Evolutionary conservation across 495 filamentous ascomycete genomes (phyloP).

Genomic region (Oidiodendron maius): DNA sequence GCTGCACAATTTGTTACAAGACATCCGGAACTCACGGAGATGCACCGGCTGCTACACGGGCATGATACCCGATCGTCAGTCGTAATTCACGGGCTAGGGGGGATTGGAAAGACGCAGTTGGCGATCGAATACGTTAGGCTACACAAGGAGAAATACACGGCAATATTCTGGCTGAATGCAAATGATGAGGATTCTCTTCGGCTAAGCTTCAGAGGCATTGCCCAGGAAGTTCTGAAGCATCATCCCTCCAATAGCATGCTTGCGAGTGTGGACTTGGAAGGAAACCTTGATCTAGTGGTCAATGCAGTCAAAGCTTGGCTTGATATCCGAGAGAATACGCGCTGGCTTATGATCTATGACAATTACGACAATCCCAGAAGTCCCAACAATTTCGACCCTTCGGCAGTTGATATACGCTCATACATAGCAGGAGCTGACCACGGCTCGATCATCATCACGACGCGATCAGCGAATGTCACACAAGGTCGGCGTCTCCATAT

Average conservation of each 20-base stretch:
- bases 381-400: not conserved
- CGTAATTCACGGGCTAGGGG: too few species aligned
- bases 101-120: too few species aligned
- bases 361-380: slow-evolving; percentile 30
- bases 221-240: slow-evolving; percentile 8
- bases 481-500: too few species aligned
- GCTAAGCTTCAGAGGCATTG: slow-evolving; percentile 7
- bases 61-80: slow-evolving; percentile 4
- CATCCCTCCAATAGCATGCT: slow-evolving; percentile 8
- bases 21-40: slow-evolving; percentile 6
- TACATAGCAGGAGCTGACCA: slow-evolving; percentile 9
- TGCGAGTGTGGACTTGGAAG: slow-evolving; percentile 1
- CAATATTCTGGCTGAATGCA: slow-evolving; percentile 13
- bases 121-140: slow-evolving; percentile 5
- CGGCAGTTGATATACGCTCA: slow-evolving; percentile 8
- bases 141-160: slow-evolving; percentile 11
- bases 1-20: slow-evolving; percentile 7
- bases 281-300: slow-evolving; percentile 10
- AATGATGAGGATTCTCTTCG: slow-evolving; percentile 11
- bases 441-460: slow-evolving; percentile 10
- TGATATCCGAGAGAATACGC: slow-evolving; percentile 22
- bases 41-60: slow-evolving; percentile 6
- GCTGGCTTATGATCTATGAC: too few species aligned
- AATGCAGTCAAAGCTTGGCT: slow-evolving; percentile 8
- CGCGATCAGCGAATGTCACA: too few species aligned